phyloP scores from a whole-genome alignment of 257 asterid genomes.

The Penstemon newberryi region DNA sequence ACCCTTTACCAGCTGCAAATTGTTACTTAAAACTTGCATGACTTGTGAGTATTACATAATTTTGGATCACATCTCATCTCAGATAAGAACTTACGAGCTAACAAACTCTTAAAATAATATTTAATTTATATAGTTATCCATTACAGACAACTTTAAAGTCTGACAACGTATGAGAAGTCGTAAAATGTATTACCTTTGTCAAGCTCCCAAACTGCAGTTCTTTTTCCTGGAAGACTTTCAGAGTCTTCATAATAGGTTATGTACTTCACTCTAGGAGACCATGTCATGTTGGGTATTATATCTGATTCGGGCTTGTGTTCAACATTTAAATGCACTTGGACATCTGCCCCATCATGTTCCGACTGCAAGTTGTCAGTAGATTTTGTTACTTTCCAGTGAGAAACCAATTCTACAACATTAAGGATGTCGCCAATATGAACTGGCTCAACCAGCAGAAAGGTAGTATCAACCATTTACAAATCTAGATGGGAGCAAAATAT shows the following conservation, averaged over 20 bases:
- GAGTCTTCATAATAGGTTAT: conserved; percentile 97
- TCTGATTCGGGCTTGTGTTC: conserved; percentile 78
- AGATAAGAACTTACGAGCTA: too few species aligned
- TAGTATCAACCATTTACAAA: conserved; percentile 4
- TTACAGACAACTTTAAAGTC: not conserved
- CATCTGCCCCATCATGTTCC: conserved; percentile 94
- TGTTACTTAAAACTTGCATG: not conserved
- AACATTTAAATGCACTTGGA: conserved; percentile 75
- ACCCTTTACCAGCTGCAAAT: not conserved
- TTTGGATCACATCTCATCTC: too few species aligned
- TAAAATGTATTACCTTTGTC: conserved; percentile 76
- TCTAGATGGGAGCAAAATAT: not conserved
- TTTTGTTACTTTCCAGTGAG: conserved; percentile 16
- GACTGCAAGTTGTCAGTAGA: conserved; percentile 57
- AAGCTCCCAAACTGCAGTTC: conserved; percentile 99
- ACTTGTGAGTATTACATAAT: too few species aligned
- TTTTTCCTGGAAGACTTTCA: conserved; percentile 88
- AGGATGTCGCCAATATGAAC: conserved; percentile 1
- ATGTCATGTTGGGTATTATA: conserved; percentile 86
- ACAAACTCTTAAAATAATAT: too few species aligned
- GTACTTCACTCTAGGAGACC: conserved; percentile 80
- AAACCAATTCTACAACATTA: conserved; percentile 13
- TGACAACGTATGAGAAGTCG: conserved; percentile 24
- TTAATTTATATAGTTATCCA: not conserved
- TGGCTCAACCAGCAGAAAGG: conserved; percentile 26